phyloP scores from a whole-genome alignment of 1,284 basidiomycete species.

The Phlebopus sp. region DNA sequence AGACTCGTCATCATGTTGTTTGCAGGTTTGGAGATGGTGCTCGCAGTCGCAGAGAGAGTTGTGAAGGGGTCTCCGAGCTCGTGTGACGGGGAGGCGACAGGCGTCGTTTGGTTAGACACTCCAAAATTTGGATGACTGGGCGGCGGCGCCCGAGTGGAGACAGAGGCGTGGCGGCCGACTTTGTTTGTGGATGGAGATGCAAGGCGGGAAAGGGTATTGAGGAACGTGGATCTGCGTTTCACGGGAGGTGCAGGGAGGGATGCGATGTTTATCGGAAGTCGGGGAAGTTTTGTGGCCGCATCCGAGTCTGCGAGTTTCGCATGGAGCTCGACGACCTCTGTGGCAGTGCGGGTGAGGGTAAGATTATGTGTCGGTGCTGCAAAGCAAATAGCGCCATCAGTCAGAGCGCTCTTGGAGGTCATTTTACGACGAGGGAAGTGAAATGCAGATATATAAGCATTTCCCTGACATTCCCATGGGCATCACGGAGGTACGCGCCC shows the following conservation, averaged over 20 bases:
- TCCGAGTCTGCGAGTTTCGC: conserved; percentile 62
- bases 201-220: conserved; percentile 77
- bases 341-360: conserved; percentile 73
- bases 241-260: conserved; percentile 48
- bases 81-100: conserved; percentile 49
- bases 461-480: conserved; percentile 14
- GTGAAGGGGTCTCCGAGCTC: conserved; percentile 63
- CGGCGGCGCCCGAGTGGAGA: conserved; percentile 28
- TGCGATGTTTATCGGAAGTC: conserved; percentile 57
- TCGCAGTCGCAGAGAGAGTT: conserved; percentile 38
- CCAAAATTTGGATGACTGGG: conserved; percentile 29
- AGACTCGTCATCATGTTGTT: conserved; percentile 63
- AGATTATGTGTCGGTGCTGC: conserved; percentile 85
- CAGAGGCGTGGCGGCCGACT: conserved; percentile 38
- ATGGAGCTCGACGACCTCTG: conserved; percentile 76
- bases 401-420: conserved; percentile 13
- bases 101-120: conserved; percentile 36
- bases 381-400: conserved; percentile 33
- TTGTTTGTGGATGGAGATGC: conserved; percentile 60
- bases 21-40: conserved; percentile 16
- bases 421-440: conserved; percentile 10
- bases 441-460: conserved; percentile 15
- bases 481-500: conserved; percentile 14
- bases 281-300: conserved; percentile 53
- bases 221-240: conserved; percentile 77